These are phyloP conservation scores for Vitis rupestris DNA, from an alignment of 164 flowering plant species.

Conservation along the genomic window DNA sequence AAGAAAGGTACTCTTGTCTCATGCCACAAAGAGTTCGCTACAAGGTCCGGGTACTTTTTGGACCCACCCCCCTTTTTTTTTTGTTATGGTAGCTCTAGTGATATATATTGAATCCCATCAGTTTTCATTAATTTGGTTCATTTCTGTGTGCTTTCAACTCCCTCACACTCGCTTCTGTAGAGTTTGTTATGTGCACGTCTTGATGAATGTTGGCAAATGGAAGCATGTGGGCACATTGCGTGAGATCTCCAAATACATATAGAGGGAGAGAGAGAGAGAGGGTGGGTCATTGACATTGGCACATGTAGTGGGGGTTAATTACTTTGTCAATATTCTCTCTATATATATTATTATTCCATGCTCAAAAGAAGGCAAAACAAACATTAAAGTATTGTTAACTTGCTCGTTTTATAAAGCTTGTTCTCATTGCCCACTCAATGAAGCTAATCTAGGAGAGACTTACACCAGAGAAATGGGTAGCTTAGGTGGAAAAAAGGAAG, in stretches of 20 bases:
- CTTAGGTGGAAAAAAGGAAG: not conserved
- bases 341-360: not conserved
- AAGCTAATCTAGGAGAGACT: too few relatives aligned
- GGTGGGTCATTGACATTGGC: not conserved
- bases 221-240: slow-evolving; percentile 27
- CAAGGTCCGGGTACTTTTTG: not conserved
- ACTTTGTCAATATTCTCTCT: not conserved
- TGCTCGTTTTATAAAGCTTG: too few relatives aligned
- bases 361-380: not conserved
- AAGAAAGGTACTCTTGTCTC: slow-evolving; percentile 13
- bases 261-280: not conserved
- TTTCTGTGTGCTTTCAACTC: too few relatives aligned
- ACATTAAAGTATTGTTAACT: not conserved
- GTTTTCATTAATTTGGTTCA: too few relatives aligned
- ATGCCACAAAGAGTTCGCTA: slow-evolving; percentile 1
- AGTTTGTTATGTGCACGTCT: slow-evolving; percentile 45
- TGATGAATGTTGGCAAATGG: slow-evolving; percentile 14
- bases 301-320: slow-evolving; percentile 12
- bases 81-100: not conserved
- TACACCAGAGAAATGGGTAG: too few relatives aligned
- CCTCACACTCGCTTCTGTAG: not conserved
- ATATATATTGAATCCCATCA: too few relatives aligned
- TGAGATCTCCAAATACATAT: slow-evolving; percentile 23
- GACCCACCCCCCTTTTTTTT: too few relatives aligned
- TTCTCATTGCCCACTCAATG: too few relatives aligned